A percentile compares a stretch with the other conserved stretches of the same genome.
Conservation (phyloP, 169 alveolate species). For the Cryptosporidium meleagridis region DNA sequence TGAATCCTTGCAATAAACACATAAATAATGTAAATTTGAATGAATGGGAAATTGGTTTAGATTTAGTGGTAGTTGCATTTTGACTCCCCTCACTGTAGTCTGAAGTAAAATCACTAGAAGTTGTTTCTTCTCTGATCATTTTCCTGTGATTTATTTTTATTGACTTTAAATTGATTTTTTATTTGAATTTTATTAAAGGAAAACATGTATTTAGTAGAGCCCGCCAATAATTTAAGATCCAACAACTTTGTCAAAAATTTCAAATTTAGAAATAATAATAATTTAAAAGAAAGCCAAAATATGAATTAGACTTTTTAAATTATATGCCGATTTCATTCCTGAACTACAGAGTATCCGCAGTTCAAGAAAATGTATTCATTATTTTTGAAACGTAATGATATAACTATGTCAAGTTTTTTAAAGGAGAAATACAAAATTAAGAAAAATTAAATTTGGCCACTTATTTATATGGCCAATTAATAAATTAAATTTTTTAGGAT, state of each 20-base stretch:
- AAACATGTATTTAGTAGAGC: not conserved
- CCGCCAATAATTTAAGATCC: conserved; percentile 13
- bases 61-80: not conserved
- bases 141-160: not conserved
- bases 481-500: no score
- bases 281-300: no score
- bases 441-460: not conserved
- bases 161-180: not conserved
- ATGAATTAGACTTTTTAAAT: not conserved
- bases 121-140: conserved; percentile 24
- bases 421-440: not conserved
- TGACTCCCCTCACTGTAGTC: conserved; percentile 14
- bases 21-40: conserved; percentile 24
- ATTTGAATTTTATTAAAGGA: not conserved
- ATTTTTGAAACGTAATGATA: no score
- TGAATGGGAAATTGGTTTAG: not conserved
- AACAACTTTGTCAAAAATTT: not conserved
- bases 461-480: not conserved
- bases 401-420: no score
- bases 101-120: conserved; percentile 18
- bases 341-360: no score
- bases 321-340: no score
- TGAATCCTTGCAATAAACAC: conserved; percentile 55
- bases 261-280: not conserved
- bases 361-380: no score